Conservation (phyloP, 306 rosid genomes). For the Casuarina glauca region DNA sequence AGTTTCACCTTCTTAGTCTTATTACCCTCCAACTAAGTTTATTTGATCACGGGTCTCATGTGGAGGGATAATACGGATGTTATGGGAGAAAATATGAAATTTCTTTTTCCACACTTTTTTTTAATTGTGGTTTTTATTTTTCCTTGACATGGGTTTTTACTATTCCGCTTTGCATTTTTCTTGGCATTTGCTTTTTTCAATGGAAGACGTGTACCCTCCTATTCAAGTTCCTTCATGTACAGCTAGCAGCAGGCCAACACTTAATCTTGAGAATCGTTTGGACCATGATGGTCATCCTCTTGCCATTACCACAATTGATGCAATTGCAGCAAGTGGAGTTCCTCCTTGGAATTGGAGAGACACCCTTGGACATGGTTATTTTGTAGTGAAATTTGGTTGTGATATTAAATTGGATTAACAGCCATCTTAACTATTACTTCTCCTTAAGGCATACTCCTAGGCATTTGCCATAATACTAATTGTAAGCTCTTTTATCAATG, state of each 20-base stretch:
- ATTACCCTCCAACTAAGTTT: background rate
- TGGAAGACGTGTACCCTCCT: background rate
- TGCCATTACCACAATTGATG: conserved; percentile 85
- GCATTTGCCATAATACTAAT: background rate
- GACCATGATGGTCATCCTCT: conserved; percentile 97
- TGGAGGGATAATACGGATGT: no score
- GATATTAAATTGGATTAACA: background rate
- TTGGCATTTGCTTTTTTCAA: background rate
- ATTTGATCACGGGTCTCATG: background rate
- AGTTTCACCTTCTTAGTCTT: background rate
- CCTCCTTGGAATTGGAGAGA: conserved; percentile 99
- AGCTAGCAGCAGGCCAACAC: conserved; percentile 87
- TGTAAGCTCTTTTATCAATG: background rate
- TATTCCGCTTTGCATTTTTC: background rate
- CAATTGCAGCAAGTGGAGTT: conserved; percentile 79
- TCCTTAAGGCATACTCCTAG: background rate
- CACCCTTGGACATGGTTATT: conserved; percentile 81
- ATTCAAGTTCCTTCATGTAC: conserved; percentile 36
- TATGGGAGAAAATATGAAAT: background rate
- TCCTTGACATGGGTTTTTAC: background rate
- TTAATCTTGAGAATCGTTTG: conserved; percentile 86
- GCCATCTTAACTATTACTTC: background rate
- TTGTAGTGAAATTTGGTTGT: background rate
- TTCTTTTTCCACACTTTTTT: background rate
- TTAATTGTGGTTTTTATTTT: background rate